A percentile compares a stretch with the other conserved stretches of the same genome.
Evolutionary conservation across 2,329 filamentous ascomycete species (phyloP).

Genomic region (Aspergillus puulaauensis): DNA sequence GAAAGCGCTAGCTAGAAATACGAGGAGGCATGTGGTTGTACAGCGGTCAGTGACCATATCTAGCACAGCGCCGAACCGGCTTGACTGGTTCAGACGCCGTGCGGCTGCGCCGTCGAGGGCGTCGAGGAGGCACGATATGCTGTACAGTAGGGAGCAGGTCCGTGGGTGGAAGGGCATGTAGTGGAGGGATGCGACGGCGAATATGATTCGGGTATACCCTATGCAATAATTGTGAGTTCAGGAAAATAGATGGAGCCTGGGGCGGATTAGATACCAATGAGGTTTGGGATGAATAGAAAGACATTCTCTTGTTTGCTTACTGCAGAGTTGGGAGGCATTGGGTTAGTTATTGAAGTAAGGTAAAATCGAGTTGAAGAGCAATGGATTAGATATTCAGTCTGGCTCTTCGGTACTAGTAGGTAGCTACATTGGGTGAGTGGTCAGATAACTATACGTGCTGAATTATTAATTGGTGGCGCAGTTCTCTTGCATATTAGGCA

Average conservation of each 20-base stretch:
- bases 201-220: conserved; percentile 76
- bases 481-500: too few relatives aligned
- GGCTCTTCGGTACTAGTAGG: too few relatives aligned
- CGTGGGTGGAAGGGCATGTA: conserved; percentile 99
- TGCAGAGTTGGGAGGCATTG: neutral
- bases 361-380: neutral
- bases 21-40: conserved; percentile 89
- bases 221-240: conserved; percentile 1
- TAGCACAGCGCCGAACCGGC: conserved; percentile 90
- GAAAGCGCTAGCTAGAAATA: conserved; percentile 92
- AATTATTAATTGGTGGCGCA: too few relatives aligned
- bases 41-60: conserved; percentile 99
- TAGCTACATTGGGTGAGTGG: too few relatives aligned
- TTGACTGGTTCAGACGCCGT: conserved; percentile 81
- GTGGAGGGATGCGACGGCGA: conserved; percentile 88
- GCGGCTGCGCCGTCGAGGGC: conserved; percentile 92
- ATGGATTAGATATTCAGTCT: neutral
- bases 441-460: too few relatives aligned
- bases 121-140: conserved; percentile 89
- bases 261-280: conserved; percentile 63
- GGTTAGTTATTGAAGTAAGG: too few relatives aligned
- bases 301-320: conserved; percentile 62
- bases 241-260: neutral
- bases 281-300: conserved; percentile 77
- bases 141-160: conserved; percentile 83